Conservation (phyloP, 805 yeast species). For the Ogataea philodendri region DNA sequence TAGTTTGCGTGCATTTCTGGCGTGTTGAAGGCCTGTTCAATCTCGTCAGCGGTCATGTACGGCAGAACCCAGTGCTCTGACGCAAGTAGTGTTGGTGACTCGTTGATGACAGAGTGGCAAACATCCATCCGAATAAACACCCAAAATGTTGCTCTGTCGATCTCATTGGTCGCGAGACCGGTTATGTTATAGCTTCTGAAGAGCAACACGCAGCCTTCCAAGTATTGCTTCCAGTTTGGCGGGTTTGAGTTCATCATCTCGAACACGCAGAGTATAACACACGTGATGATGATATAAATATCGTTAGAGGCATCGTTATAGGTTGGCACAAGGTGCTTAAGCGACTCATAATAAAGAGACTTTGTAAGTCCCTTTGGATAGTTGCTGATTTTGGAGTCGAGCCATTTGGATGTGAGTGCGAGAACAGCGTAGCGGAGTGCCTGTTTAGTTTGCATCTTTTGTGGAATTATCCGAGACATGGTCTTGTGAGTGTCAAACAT, state of each 20-base stretch:
- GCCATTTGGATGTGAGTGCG: conserved; percentile 25
- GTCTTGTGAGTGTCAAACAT: conserved; percentile 32
- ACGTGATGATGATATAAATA: conserved; percentile 34
- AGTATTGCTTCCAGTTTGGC: conserved; percentile 40
- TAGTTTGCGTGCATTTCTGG: conserved; percentile 39
- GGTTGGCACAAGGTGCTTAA: conserved; percentile 29
- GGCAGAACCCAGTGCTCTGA: conserved; percentile 37
- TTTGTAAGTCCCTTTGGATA: conserved; percentile 26
- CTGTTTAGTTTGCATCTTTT: conserved; percentile 17
- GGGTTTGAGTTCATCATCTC: conserved; percentile 45
- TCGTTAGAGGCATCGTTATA: conserved; percentile 17
- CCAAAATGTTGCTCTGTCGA: conserved; percentile 42
- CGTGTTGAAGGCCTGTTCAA: conserved; percentile 24
- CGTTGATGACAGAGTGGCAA: conserved; percentile 39
- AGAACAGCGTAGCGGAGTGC: conserved; percentile 23
- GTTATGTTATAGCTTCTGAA: conserved; percentile 37
- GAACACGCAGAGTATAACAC: conserved; percentile 42
- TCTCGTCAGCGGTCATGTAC: conserved; percentile 25
- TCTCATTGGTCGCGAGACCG: conserved; percentile 33
- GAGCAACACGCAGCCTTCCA: conserved; percentile 41
- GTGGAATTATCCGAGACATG: conserved; percentile 20
- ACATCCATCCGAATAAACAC: conserved; percentile 43
- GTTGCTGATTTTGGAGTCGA: conserved; percentile 17
- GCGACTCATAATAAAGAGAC: conserved; percentile 34
- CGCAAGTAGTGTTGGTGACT: conserved; percentile 37